These are phyloP conservation scores for Rhodamnia rubescens DNA, from an alignment of 345 rosid species.

Conservation along the genomic window DNA sequence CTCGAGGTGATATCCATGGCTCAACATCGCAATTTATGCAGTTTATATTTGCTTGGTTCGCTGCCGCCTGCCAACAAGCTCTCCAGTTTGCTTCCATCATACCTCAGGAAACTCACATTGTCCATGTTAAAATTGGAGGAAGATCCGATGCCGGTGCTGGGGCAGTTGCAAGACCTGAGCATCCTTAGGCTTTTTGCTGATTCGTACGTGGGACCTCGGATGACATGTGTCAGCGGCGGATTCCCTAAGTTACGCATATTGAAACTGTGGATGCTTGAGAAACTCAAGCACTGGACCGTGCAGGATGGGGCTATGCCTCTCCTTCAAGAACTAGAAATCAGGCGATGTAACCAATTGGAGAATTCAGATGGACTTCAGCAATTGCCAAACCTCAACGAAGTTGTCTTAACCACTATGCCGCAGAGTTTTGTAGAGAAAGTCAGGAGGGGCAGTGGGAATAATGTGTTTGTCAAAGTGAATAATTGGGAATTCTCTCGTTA, in stretches of 20 bases:
- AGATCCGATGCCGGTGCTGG: conserved; percentile 22
- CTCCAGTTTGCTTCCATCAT: neutral
- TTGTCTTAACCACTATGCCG: conserved; percentile 16
- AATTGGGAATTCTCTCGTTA: neutral
- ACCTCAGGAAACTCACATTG: conserved; percentile 19
- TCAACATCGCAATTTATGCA: neutral
- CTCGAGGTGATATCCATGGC: neutral
- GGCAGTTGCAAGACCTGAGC: conserved; percentile 9
- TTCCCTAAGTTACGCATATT: conserved; percentile 18
- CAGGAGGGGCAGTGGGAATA: neutral
- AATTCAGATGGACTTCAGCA: neutral
- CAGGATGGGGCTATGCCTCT: conserved; percentile 8
- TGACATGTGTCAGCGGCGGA: conserved; percentile 2
- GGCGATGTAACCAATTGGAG: conserved; percentile 9
- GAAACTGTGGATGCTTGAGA: conserved; percentile 26
- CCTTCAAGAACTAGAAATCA: conserved; percentile 23
- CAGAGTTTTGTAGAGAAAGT: neutral
- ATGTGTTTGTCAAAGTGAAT: neutral
- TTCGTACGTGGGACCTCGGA: conserved; percentile 12
- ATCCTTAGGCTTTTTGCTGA: conserved; percentile 22
- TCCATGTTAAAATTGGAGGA: conserved; percentile 10
- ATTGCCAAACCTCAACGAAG: neutral
- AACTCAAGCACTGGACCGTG: conserved; percentile 7
- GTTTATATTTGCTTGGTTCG: conserved; percentile 21
- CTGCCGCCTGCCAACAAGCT: neutral